Evolutionary conservation across 768 basidiomycete genomes (phyloP).

Genomic region (Pleurotus sapidus): DNA sequence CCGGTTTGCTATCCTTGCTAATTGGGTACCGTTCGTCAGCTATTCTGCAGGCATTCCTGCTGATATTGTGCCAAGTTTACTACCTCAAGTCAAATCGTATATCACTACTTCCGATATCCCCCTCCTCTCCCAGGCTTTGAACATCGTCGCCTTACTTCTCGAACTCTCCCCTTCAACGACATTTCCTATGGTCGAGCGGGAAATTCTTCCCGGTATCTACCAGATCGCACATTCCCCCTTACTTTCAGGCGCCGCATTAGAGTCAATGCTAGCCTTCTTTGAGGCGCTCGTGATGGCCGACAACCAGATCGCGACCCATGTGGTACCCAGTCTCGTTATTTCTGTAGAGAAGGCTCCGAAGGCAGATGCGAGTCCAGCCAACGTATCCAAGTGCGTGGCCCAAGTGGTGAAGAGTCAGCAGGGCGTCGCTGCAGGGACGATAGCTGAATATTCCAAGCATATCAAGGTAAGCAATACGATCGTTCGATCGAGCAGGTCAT

Average conservation of each 20-base stretch:
- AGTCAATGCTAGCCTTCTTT: conserved; percentile 83
- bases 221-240: conserved; percentile 75
- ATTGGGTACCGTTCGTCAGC: conserved; percentile 16
- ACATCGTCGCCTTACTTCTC: conserved; percentile 64
- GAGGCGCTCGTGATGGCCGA: conserved; percentile 81
- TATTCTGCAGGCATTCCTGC: conserved; percentile 46
- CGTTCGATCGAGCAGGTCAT: not conserved
- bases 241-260: conserved; percentile 73
- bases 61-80: conserved; percentile 57
- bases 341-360: conserved; percentile 64
- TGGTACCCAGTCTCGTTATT: conserved; percentile 74
- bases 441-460: conserved; percentile 80
- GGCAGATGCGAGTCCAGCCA: conserved; percentile 53
- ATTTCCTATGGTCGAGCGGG: conserved; percentile 76
- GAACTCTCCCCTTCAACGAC: conserved; percentile 62
- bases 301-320: conserved; percentile 73
- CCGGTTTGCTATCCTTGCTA: not conserved
- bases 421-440: conserved; percentile 74
- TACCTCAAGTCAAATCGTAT: conserved; percentile 74
- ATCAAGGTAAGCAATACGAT: conserved; percentile 54
- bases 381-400: conserved; percentile 84
- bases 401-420: conserved; percentile 73
- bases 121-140: conserved; percentile 69
- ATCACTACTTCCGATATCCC: conserved; percentile 75
- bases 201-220: conserved; percentile 64